A percentile compares a stretch with the other conserved stretches of the same genome.
Conservation (phyloP, 768 basidiomycete species). For the Antrodiella citrinella region DNA sequence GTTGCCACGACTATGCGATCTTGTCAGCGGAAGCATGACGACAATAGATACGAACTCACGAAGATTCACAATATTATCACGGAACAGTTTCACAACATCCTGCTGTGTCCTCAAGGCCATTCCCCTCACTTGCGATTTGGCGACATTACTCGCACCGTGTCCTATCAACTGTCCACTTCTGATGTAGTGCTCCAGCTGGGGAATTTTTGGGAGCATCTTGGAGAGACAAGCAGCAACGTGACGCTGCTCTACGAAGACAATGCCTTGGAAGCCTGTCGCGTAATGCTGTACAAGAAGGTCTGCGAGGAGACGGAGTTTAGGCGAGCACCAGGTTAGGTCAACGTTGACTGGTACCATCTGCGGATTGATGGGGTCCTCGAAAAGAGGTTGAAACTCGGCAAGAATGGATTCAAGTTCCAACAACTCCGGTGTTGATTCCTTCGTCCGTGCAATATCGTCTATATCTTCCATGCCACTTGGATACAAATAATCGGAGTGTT, state of each 20-base stretch:
- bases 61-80: slow-evolving; percentile 57
- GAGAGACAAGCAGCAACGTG: slow-evolving; percentile 70
- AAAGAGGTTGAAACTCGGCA: slow-evolving; percentile 32
- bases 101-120: slow-evolving; percentile 48
- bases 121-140: slow-evolving; percentile 35
- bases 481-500: slow-evolving; percentile 17
- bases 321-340: slow-evolving; percentile 59
- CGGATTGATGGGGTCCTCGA: slow-evolving; percentile 24
- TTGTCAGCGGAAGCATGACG: slow-evolving; percentile 1
- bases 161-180: slow-evolving; percentile 64
- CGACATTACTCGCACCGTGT: slow-evolving; percentile 38
- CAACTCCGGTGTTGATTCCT: slow-evolving; percentile 28
- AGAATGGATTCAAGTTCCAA: slow-evolving; percentile 43
- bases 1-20: slow-evolving; percentile 62
- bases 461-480: slow-evolving; percentile 1
- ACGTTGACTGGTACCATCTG: slow-evolving; percentile 33
- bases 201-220: slow-evolving; percentile 51
- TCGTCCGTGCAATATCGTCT: slow-evolving; percentile 10
- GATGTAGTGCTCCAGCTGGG: slow-evolving; percentile 48
- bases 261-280: slow-evolving; percentile 59
- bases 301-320: slow-evolving; percentile 59
- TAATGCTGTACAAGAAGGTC: slow-evolving; percentile 50
- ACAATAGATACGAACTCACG: slow-evolving; percentile 33
- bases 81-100: slow-evolving; percentile 57
- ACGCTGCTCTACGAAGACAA: slow-evolving; percentile 83